Evolutionary conservation across 2,329 filamentous ascomycete genomes (phyloP), one percentile per base, ranked within the genome.

Genomic region (Neonectria sp.): DNA sequence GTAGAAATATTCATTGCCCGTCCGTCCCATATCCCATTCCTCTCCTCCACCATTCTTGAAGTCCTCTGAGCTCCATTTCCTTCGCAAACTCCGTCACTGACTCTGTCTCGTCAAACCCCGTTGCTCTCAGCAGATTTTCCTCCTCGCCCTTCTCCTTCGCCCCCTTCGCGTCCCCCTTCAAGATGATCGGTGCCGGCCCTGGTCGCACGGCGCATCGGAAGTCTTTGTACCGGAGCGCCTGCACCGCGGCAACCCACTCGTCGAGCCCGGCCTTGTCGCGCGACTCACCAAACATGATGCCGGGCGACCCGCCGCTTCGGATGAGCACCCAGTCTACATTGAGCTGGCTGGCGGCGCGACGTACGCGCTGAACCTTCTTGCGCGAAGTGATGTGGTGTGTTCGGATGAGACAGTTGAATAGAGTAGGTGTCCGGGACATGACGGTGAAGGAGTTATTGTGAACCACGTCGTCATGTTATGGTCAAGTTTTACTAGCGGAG

Each of bases 331-430:
- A 74, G 70, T 88, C 91, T 57, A 91, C 87, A 63, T 89, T 82
- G 71, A 88, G 83, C 53, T 87, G 83, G 35, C 88, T 84, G 7
- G 91, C 90, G 4, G 88, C 86, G 78, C 92, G 91, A 57, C 85
- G 88, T 25, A 95, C 85, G 63, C 80, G 81, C 8, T 82, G 80
- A 1, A 87, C 80, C 76, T 95, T 95, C 77, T 94, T 94, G 70
- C 92, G 90, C 0, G 91, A 94, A 4, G 92, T 95, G 76, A 95
- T 94, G 79, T 95, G 93, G 73, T 95, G 93, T 0, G 93, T 95
- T 59, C 92, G 88, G 67, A 95, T 93, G 52, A 95, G 83, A 31
- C 68, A 71, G n/a, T 71, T 74, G 55, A 76, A 76, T 15, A 76
- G 55, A 4, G 63, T 49, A 1, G 68, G 40, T 1, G 66, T 56